Evolutionary conservation across 1,284 basidiomycete species (phyloP).

Genomic region (Ceratobasidium papillatum): DNA sequence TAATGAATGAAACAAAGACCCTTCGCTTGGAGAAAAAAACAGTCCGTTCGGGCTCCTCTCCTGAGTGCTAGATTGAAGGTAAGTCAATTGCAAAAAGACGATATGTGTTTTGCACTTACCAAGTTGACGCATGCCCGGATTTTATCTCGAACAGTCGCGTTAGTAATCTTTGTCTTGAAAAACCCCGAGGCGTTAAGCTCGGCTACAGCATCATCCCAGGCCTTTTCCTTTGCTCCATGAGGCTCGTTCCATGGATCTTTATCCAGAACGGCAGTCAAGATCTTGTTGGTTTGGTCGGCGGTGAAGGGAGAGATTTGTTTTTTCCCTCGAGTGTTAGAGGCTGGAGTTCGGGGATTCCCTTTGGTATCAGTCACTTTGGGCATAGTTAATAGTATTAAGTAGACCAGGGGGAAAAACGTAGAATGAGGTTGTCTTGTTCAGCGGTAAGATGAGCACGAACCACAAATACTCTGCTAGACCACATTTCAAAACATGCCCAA

Average conservation of each 20-base stretch:
- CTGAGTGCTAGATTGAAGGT: neutral
- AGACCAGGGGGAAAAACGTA: too few relatives aligned
- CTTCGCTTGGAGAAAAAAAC: neutral
- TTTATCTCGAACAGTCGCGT: neutral
- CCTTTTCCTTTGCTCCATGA: neutral
- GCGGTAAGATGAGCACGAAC: neutral
- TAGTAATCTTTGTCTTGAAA: neutral
- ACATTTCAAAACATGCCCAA: neutral
- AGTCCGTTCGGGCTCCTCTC: neutral
- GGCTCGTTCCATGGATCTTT: neutral
- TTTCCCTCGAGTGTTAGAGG: neutral
- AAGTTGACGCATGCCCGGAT: neutral
- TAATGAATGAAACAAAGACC: neutral
- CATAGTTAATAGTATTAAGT: too few relatives aligned
- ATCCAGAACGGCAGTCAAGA: neutral
- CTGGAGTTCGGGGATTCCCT: too few relatives aligned
- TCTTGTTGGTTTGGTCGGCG: slow-evolving; percentile 4
- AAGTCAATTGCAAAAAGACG: neutral
- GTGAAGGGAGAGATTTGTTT: neutral
- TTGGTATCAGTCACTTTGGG: too few relatives aligned
- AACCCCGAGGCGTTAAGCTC: neutral
- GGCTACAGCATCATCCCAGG: neutral
- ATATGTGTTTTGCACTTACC: too few relatives aligned
- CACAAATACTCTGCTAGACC: neutral
- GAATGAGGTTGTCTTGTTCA: too few relatives aligned